Percentiles rank a stretch among this genome's conserved stretches.
phyloP scores from a whole-genome alignment of 768 basidiomycete species.

The Phlebiopsis flavidoalba region DNA sequence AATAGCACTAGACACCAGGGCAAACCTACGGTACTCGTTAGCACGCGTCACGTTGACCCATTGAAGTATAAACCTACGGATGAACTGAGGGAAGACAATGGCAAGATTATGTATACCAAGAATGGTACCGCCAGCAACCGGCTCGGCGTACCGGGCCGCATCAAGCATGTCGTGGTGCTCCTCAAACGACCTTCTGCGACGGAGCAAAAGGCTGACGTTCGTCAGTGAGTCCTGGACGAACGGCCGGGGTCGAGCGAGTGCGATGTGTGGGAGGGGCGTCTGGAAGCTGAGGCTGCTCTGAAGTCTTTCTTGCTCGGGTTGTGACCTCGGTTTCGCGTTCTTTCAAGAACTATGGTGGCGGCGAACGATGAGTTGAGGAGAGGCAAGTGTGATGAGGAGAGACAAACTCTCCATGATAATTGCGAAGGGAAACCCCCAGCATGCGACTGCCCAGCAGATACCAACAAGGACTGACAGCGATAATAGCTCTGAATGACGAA shows the following conservation, averaged over 20 bases:
- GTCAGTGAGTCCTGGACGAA: slow-evolving; percentile 23
- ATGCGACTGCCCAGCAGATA: slow-evolving; percentile 96
- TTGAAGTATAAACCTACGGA: slow-evolving; percentile 48
- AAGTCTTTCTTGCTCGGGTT: slow-evolving; percentile 13
- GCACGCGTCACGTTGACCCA: not conserved
- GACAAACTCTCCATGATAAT: slow-evolving; percentile 90
- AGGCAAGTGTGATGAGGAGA: slow-evolving; percentile 11
- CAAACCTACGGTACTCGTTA: slow-evolving; percentile 48
- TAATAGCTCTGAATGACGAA: slow-evolving; percentile 52
- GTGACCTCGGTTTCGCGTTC: slow-evolving; percentile 20
- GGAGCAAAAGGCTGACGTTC: slow-evolving; percentile 59
- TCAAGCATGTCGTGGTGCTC: slow-evolving; percentile 36
- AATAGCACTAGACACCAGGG: slow-evolving; percentile 79
- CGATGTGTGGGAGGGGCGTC: slow-evolving; percentile 48
- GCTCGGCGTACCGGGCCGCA: slow-evolving; percentile 28
- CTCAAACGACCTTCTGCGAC: slow-evolving; percentile 53
- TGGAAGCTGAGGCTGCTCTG: slow-evolving; percentile 5
- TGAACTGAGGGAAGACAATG: slow-evolving; percentile 91
- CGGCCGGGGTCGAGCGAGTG: slow-evolving; percentile 45
- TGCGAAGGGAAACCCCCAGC: slow-evolving; percentile 96
- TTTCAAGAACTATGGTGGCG: slow-evolving; percentile 25
- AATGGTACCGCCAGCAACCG: slow-evolving; percentile 83
- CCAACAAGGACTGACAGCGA: slow-evolving; percentile 82
- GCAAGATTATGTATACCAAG: slow-evolving; percentile 94
- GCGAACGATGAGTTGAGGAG: not conserved